phyloP scores from a whole-genome alignment of 345 rosid species.

The Eucalyptus shirleyi region DNA sequence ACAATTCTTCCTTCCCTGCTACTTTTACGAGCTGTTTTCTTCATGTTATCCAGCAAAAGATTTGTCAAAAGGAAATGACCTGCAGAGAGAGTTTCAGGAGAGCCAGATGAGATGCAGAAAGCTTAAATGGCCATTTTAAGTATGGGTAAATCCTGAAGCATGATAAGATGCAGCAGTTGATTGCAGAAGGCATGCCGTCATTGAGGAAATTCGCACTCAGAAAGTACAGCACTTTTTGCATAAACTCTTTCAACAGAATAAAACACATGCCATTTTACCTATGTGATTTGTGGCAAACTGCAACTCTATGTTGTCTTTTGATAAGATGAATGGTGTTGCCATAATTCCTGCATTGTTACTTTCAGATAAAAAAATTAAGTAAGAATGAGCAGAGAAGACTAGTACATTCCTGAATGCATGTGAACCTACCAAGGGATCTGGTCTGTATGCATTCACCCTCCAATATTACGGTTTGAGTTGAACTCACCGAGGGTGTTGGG shows the following conservation, averaged over 20 bases:
- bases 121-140: neutral
- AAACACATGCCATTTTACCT: slow-evolving; percentile 4
- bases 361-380: neutral
- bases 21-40: slow-evolving; percentile 46
- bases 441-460: neutral
- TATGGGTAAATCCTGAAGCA: neutral
- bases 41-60: slow-evolving; percentile 65
- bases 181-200: neutral
- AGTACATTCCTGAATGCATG: neutral
- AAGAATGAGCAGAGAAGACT: neutral
- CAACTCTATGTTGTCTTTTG: slow-evolving; percentile 34
- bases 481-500: neutral
- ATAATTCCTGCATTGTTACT: slow-evolving; percentile 46
- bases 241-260: neutral
- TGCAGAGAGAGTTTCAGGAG: slow-evolving; percentile 5
- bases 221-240: neutral
- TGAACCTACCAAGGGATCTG: neutral
- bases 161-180: neutral
- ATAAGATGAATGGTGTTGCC: slow-evolving; percentile 26
- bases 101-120: neutral
- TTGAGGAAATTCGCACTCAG: neutral
- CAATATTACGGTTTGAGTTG: neutral
- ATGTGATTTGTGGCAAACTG: slow-evolving; percentile 49
- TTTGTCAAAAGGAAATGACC: slow-evolving; percentile 73
- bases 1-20: slow-evolving; percentile 64